These are phyloP conservation scores for Plasmopara muralis DNA, from an alignment of 352 stramenopile species.

Conservation along the genomic window DNA sequence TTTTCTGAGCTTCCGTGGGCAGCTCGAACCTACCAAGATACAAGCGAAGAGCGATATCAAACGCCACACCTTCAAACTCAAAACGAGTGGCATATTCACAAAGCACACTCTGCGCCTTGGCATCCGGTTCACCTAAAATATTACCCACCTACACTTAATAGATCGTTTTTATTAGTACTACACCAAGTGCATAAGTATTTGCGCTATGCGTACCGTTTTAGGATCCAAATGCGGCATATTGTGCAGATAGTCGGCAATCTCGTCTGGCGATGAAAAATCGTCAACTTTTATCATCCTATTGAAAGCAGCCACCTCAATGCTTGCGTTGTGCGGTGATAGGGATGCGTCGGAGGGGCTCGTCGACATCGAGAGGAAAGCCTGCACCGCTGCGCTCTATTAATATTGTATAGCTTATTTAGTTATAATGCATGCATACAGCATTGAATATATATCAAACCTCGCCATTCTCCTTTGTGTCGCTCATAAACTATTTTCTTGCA, in stretches of 20 bases:
- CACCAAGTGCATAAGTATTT: background rate
- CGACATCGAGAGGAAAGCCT: conserved; percentile 10
- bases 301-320: conserved; percentile 26
- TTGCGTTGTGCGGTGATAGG: conserved; percentile 7
- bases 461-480: conserved; percentile 10
- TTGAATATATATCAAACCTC: conserved; percentile 4
- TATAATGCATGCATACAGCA: no score
- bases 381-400: conserved; percentile 2
- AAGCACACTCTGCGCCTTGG: conserved; percentile 49
- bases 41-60: conserved; percentile 66
- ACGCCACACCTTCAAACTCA: conserved; percentile 44
- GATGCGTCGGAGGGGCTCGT: conserved; percentile 14
- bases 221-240: conserved; percentile 58
- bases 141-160: conserved; percentile 37
- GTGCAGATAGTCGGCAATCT: conserved; percentile 60
- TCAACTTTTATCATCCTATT: conserved; percentile 40
- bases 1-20: conserved; percentile 75
- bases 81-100: conserved; percentile 71
- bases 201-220: conserved; percentile 37
- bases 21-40: conserved; percentile 67
- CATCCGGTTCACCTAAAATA: conserved; percentile 60
- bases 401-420: background rate
- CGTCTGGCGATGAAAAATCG: conserved; percentile 38
- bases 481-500: conserved; percentile 8
- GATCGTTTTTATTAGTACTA: background rate